Percentiles rank a stretch among this genome's conserved stretches.
Evolutionary conservation across 2,329 filamentous ascomycete species (phyloP).

Genomic region (Sarocladium oryzae): DNA sequence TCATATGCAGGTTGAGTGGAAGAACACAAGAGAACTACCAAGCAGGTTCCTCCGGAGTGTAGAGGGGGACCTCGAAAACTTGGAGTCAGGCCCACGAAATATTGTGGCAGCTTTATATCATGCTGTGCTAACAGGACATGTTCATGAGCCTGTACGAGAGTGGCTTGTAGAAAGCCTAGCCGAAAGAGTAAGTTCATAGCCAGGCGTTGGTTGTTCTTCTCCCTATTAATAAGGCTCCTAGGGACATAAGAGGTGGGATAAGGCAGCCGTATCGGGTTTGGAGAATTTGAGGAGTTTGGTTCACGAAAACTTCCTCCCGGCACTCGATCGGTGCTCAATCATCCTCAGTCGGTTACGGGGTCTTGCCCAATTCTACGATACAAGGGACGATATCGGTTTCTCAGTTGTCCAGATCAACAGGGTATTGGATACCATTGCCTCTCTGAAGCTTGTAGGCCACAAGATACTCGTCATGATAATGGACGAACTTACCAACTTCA

Average conservation of each 20-base stretch:
- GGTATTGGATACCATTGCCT: slow-evolving; percentile 64
- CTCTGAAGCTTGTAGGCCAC: slow-evolving; percentile 68
- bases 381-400: slow-evolving; percentile 60
- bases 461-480: slow-evolving; percentile 64
- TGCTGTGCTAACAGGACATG: slow-evolving; percentile 76
- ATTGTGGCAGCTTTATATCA: slow-evolving; percentile 78
- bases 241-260: slow-evolving; percentile 95
- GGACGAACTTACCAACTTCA: slow-evolving; percentile 72
- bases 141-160: slow-evolving; percentile 67
- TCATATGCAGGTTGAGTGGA: slow-evolving; percentile 78
- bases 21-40: slow-evolving; percentile 73
- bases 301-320: slow-evolving; percentile 84
- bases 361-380: slow-evolving; percentile 71
- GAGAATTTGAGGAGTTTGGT: slow-evolving; percentile 69
- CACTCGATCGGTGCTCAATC: slow-evolving; percentile 74
- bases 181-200: slow-evolving; percentile 59
- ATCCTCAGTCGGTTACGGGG: slow-evolving; percentile 78
- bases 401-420: slow-evolving; percentile 55
- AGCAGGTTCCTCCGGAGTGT: slow-evolving; percentile 71
- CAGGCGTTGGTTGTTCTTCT: slow-evolving; percentile 9
- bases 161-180: slow-evolving; percentile 82
- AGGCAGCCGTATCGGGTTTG: slow-evolving; percentile 71
- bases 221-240: slow-evolving; percentile 26
- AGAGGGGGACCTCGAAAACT: slow-evolving; percentile 63
- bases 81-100: slow-evolving; percentile 46